These are phyloP conservation scores for Sporothrix dimorphospora DNA, from an alignment of 2,329 filamentous ascomycete genomes.

Conservation along the genomic window DNA sequence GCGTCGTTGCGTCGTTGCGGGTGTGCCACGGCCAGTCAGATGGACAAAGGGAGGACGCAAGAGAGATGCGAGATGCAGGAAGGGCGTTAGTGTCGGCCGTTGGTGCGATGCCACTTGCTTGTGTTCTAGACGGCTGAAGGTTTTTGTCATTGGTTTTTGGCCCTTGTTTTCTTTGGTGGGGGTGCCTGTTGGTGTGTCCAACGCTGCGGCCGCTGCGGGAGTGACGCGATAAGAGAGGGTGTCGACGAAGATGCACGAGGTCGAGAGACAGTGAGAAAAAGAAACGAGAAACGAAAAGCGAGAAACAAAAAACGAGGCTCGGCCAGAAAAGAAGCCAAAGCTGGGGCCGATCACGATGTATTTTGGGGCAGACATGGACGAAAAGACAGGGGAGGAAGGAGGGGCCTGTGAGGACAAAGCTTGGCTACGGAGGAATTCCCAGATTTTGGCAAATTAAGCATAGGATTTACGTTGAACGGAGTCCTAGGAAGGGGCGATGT, in stretches of 20 bases:
- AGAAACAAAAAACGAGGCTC: background rate
- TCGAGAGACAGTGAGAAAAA: background rate
- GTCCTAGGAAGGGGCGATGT: conserved; percentile 18
- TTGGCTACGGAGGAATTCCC: background rate
- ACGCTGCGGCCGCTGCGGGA: conserved; percentile 2
- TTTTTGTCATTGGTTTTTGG: no score
- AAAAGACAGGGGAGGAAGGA: background rate
- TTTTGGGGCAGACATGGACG: background rate
- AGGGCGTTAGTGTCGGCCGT: conserved; percentile 3
- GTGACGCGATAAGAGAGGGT: background rate
- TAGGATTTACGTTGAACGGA: background rate
- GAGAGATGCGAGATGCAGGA: background rate
- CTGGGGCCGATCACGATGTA: conserved; percentile 5
- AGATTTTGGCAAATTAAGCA: conserved; percentile 5
- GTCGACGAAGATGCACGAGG: background rate
- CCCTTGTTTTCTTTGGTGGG: no score
- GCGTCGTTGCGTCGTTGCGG: background rate
- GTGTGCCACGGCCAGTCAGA: conserved; percentile 16
- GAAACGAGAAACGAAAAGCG: background rate
- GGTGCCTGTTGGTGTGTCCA: background rate
- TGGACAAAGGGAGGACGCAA: background rate
- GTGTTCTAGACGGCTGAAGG: background rate
- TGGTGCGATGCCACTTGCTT: background rate
- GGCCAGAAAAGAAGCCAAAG: background rate
- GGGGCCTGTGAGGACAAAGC: background rate